phyloP scores from a whole-genome alignment of 352 stramenopile species.

The Pythium aphanidermatum region DNA sequence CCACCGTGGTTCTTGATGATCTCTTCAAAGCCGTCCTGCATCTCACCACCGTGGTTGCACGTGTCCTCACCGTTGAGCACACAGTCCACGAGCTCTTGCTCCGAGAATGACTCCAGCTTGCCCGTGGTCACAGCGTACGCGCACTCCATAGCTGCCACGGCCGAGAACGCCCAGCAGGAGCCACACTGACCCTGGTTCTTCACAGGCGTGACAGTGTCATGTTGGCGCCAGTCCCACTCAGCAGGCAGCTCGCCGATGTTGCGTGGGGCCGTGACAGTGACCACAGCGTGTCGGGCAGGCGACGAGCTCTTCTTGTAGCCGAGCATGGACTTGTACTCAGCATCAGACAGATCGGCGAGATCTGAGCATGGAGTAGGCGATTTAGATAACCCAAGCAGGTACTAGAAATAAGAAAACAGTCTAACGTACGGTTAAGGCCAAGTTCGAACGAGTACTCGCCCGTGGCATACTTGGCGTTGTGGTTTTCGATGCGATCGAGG shows the following conservation, averaged over 20 bases:
- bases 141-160: constrained; percentile 27
- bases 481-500: constrained; percentile 35
- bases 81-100: constrained; percentile 52
- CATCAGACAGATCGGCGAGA: constrained; percentile 34
- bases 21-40: constrained; percentile 33
- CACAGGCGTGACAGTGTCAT: constrained; percentile 74
- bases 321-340: constrained; percentile 33
- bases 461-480: constrained; percentile 41
- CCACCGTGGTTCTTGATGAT: constrained; percentile 35
- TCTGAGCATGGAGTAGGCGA: constrained; percentile 4
- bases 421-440: constrained; percentile 29
- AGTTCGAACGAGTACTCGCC: constrained; percentile 45
- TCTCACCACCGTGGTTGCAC: constrained; percentile 37
- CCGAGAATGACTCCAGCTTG: constrained; percentile 40
- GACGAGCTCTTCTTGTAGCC: constrained; percentile 26
- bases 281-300: not conserved
- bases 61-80: constrained; percentile 22
- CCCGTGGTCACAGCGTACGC: constrained; percentile 31
- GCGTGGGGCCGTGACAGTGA: constrained; percentile 13
- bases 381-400: not conserved
- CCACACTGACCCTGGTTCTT: constrained; percentile 95
- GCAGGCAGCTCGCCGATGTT: constrained; percentile 20
- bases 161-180: constrained; percentile 96
- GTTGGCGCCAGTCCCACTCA: constrained; percentile 45
- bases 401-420: not conserved